Evolutionary conservation across 106 monocot genomes (phyloP).

Genomic region (Xerophyta viscosa): DNA sequence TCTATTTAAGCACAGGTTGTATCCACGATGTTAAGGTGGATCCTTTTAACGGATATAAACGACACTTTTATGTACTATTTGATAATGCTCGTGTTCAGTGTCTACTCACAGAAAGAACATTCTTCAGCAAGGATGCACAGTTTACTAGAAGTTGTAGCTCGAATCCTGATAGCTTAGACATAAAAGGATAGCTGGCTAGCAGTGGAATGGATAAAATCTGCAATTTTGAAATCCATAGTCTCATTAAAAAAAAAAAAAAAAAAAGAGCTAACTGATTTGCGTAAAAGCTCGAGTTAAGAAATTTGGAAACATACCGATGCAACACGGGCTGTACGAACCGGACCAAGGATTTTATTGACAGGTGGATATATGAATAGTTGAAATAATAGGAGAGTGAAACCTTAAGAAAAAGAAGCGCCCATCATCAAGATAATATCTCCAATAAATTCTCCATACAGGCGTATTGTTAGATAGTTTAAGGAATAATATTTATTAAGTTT

Average conservation of each 20-base stretch:
- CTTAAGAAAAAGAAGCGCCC: conserved; percentile 9
- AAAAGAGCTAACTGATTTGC: not conserved
- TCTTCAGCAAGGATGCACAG: conserved; percentile 62
- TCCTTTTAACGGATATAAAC: no score
- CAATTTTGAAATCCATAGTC: conserved; percentile 7
- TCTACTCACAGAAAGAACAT: conserved; percentile 59
- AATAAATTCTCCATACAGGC: no score
- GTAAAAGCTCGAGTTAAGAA: not conserved
- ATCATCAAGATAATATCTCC: not conserved
- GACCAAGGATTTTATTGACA: conserved; percentile 37
- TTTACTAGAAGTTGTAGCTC: conserved; percentile 32
- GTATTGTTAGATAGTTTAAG: no score
- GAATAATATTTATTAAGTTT: not conserved
- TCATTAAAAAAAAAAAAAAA: not conserved
- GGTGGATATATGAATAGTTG: conserved; percentile 56
- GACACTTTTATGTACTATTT: no score
- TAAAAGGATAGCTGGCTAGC: conserved; percentile 47
- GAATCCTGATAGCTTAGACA: conserved; percentile 46
- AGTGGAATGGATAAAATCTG: conserved; percentile 52
- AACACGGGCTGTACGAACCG: conserved; percentile 28
- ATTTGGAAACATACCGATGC: conserved; percentile 37
- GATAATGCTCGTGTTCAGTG: not conserved
- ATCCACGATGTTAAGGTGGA: no score
- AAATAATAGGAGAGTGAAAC: conserved; percentile 50
- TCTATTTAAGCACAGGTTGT: no score